Conservation (phyloP, 2,329 filamentous ascomycete genomes). For the Claviceps capensis region DNA sequence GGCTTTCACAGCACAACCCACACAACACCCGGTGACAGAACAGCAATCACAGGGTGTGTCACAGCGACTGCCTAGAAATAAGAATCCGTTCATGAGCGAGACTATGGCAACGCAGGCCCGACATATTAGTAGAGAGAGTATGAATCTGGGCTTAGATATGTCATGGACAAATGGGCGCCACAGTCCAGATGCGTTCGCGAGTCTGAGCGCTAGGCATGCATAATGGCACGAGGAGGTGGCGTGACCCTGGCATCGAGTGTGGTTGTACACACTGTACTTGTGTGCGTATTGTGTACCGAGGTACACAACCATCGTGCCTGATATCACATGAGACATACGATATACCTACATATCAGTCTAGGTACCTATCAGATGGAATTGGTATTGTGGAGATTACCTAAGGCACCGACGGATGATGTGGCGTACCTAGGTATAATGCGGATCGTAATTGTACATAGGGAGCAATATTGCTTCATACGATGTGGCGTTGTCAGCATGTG, state of each 20-base stretch:
- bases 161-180: slow-evolving; percentile 57
- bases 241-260: not conserved
- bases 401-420: not conserved
- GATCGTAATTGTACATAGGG: no score
- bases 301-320: not conserved
- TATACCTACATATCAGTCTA: not conserved
- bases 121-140: slow-evolving; percentile 52
- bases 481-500: no score
- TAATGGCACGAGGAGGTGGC: slow-evolving; percentile 13
- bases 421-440: not conserved
- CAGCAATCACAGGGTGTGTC: slow-evolving; percentile 17
- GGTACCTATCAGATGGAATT: no score
- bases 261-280: not conserved
- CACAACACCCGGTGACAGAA: slow-evolving; percentile 15
- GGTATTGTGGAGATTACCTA: no score
- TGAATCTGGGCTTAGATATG: slow-evolving; percentile 50
- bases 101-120: slow-evolving; percentile 11
- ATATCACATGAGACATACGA: not conserved
- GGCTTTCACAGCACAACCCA: slow-evolving; percentile 10
- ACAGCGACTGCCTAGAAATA: slow-evolving; percentile 27
- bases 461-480: no score
- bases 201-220: slow-evolving; percentile 49
- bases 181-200: slow-evolving; percentile 69
- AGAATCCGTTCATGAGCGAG: slow-evolving; percentile 43
- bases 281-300: not conserved